Evolutionary conservation across 139 green algal genomes (phyloP), one percentile per base, ranked within the genome.

Genomic region (Chlorella sorokiniana): DNA sequence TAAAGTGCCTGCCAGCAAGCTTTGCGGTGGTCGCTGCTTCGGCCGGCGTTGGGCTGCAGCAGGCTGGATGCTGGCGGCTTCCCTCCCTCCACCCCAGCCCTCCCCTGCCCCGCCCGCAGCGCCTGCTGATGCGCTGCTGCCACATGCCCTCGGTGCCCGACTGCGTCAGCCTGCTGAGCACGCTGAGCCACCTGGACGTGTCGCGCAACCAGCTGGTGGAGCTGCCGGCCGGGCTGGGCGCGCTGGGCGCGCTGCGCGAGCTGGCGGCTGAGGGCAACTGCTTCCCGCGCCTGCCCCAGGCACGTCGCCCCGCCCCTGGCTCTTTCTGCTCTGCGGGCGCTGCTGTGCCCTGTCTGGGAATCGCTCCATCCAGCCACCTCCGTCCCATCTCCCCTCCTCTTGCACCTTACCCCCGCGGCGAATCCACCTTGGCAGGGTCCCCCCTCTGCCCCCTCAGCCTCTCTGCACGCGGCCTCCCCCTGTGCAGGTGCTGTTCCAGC

Each of bases 271-370:
- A 83, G n/a, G 78, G 78, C 25, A 77, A 77, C 78, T 75, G 63
- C 78, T 83, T 83, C 78, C 78, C 78, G 11, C 78, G 78, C 51
- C 69, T 83, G 40, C 78, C 78, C 2, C 63, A 83, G 78, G 78
- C 61, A 51, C 1, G 44, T n/a, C 18, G 4, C 1, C n/a, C n/a
- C n/a, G n/a, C n/a, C n/a, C n/a, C n/a, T n/a, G n/a, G n/a, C n/a
- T n/a, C n/a, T n/a, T n/a, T n/a, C n/a, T n/a, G n/a, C n/a, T n/a
- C n/a, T n/a, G n/a, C n/a, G n/a, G n/a, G n/a, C n/a, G n/a, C n/a
- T n/a, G n/a, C n/a, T n/a, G n/a, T n/a, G n/a, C n/a, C 4, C 4
- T 37, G 33, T 45, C 11, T 14, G 8, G 9, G 6, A 7, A 41
- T n/a, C 9, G 35, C 59, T 37, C 14, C 31, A 23, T 18, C 6